Percentiles rank a stretch among this genome's conserved stretches.
These are phyloP conservation scores for Termitomyces sp. DNA, from an alignment of 768 basidiomycete species.

Conservation along the genomic window DNA sequence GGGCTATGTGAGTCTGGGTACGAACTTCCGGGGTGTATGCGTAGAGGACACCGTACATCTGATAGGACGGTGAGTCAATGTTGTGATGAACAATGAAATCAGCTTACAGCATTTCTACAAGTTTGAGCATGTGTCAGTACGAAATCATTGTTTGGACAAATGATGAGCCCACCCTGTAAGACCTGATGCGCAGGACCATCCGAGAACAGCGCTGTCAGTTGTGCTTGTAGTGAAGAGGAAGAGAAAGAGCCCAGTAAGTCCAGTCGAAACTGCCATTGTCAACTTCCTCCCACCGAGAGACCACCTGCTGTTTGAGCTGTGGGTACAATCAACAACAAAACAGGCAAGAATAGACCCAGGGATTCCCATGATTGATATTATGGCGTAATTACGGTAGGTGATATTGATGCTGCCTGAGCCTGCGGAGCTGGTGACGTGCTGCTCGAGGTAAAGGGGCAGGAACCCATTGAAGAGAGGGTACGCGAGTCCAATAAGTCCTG, in stretches of 20 bases:
- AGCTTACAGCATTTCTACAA: constrained; percentile 5
- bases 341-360: constrained; percentile 45
- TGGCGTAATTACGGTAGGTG: constrained; percentile 45
- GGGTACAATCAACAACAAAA: constrained; percentile 38
- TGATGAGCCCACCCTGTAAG: constrained; percentile 29
- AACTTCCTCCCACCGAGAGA: constrained; percentile 40
- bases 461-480: constrained; percentile 51
- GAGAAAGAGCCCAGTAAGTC: constrained; percentile 40
- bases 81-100: background rate
- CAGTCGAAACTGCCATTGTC: constrained; percentile 40
- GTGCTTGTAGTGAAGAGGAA: constrained; percentile 48
- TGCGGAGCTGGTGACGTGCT: constrained; percentile 22
- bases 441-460: constrained; percentile 41
- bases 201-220: constrained; percentile 32
- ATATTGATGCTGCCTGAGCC: constrained; percentile 10
- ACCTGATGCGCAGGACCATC: constrained; percentile 38
- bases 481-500: constrained; percentile 44
- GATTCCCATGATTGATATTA: constrained; percentile 40
- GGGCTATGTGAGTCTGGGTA: background rate
- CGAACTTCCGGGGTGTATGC: constrained; percentile 52
- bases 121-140: background rate
- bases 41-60: constrained; percentile 22
- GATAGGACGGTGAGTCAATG: constrained; percentile 13
- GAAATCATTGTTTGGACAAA: background rate
- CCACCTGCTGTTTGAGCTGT: constrained; percentile 23